Conservation (phyloP, 257 asterid species). For the Misopates orontium region DNA sequence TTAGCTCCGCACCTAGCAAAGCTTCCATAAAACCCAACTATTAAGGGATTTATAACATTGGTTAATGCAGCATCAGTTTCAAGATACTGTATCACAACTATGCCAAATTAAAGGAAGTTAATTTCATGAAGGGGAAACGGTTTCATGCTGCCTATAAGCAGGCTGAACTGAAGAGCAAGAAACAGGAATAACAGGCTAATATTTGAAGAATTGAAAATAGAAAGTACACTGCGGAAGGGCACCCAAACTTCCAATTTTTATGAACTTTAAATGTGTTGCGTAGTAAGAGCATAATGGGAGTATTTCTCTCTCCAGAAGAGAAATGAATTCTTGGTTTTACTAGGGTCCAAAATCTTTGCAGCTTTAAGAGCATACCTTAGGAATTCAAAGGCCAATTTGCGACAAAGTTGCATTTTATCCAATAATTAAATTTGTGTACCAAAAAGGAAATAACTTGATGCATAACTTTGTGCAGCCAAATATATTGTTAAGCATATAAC, state of each 20-base stretch:
- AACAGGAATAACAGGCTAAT: neutral
- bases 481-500: too few relatives aligned
- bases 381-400: neutral
- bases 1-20: neutral
- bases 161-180: neutral
- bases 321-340: neutral
- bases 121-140: neutral
- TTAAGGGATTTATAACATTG: too few relatives aligned
- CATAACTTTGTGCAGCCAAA: conserved; percentile 15
- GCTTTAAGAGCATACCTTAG: neutral
- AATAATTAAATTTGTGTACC: conserved; percentile 10
- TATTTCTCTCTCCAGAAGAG: neutral
- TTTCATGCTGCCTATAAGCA: neutral
- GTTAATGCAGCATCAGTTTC: too few relatives aligned
- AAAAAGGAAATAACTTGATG: conserved; percentile 1
- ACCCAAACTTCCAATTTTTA: neutral
- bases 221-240: neutral
- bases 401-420: conserved; percentile 4
- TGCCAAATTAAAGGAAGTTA: neutral
- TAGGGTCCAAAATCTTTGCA: neutral
- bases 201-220: neutral
- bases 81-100: too few relatives aligned
- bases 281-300: neutral
- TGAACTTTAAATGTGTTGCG: neutral
- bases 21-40: too few relatives aligned